These are phyloP conservation scores for Pichia sp. DNA, from an alignment of 1,139 yeast genomes.

Conservation along the genomic window DNA sequence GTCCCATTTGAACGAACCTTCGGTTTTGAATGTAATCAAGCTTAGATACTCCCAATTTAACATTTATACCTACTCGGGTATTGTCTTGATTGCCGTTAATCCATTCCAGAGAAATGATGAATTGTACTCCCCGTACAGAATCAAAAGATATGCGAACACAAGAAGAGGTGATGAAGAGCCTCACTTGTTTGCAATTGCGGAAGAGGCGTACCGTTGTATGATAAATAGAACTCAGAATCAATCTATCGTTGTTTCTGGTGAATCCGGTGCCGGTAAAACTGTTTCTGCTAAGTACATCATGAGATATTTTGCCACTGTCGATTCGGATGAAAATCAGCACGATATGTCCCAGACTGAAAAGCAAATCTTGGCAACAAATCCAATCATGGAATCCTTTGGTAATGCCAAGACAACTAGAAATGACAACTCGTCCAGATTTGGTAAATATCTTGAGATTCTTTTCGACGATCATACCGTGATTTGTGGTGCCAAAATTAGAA, in stretches of 20 bases:
- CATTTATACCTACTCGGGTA: slow-evolving; percentile 95
- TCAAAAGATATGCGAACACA: slow-evolving; percentile 90
- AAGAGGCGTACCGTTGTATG: slow-evolving; percentile 97
- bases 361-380: slow-evolving; percentile 94
- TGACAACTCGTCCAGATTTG: slow-evolving; percentile 95
- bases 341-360: slow-evolving; percentile 91
- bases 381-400: slow-evolving; percentile 98
- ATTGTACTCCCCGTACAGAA: slow-evolving; percentile 83
- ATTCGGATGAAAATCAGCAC: slow-evolving; percentile 46
- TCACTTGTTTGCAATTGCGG: slow-evolving; percentile 95
- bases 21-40: slow-evolving; percentile 89
- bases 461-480: slow-evolving; percentile 72
- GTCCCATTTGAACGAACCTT: slow-evolving; percentile 93
- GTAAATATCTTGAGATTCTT: slow-evolving; percentile 88
- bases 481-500: slow-evolving; percentile 91
- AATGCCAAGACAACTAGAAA: slow-evolving; percentile 98
- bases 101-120: slow-evolving; percentile 93
- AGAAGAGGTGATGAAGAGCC: slow-evolving; percentile 94
- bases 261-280: slow-evolving; percentile 98
- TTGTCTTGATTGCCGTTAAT: slow-evolving; percentile 92
- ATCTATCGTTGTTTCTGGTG: slow-evolving; percentile 96
- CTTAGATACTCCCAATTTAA: slow-evolving; percentile 83
- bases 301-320: slow-evolving; percentile 97
- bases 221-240: slow-evolving; percentile 78
- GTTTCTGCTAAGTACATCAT: slow-evolving; percentile 95